phyloP scores from a whole-genome alignment of 768 basidiomycete genomes.

The Sporobolomyces roseus region DNA sequence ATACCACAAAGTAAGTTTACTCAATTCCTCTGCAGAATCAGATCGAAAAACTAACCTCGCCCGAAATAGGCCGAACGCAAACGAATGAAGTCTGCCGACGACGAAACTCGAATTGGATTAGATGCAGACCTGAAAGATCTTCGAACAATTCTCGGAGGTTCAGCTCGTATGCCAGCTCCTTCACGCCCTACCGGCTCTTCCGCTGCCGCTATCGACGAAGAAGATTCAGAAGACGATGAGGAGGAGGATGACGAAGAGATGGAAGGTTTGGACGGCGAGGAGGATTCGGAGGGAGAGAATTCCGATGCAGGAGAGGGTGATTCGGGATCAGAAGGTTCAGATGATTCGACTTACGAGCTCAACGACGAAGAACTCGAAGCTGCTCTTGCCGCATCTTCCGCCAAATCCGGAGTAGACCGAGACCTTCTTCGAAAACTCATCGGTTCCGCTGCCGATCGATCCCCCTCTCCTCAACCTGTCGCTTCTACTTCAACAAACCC shows the following conservation, averaged over 20 bases:
- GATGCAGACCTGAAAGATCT: constrained; percentile 82
- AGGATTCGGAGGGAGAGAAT: constrained; percentile 8
- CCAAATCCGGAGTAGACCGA: constrained; percentile 44
- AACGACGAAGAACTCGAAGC: constrained; percentile 40
- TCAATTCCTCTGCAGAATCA: background rate
- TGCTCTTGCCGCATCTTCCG: constrained; percentile 32
- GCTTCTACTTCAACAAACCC: constrained; percentile 13
- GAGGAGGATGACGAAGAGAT: constrained; percentile 46
- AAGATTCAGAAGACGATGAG: constrained; percentile 35
- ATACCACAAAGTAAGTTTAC: constrained; percentile 70
- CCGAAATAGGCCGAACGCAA: constrained; percentile 70
- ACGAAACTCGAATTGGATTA: constrained; percentile 76
- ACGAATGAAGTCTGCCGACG: constrained; percentile 77
- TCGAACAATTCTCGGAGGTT: constrained; percentile 60
- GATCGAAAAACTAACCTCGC: background rate
- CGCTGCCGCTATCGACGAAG: background rate
- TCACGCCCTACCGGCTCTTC: constrained; percentile 10
- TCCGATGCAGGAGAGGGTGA: constrained; percentile 4
- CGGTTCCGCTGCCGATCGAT: constrained; percentile 30
- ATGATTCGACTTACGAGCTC: constrained; percentile 36
- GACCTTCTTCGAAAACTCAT: constrained; percentile 46
- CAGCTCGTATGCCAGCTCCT: constrained; percentile 16
- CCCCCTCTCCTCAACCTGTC: constrained; percentile 18
- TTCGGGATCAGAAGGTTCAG: background rate
- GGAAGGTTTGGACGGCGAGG: constrained; percentile 18